Conservation (phyloP, 768 basidiomycete genomes). For the Collybiopsis luxurians region DNA sequence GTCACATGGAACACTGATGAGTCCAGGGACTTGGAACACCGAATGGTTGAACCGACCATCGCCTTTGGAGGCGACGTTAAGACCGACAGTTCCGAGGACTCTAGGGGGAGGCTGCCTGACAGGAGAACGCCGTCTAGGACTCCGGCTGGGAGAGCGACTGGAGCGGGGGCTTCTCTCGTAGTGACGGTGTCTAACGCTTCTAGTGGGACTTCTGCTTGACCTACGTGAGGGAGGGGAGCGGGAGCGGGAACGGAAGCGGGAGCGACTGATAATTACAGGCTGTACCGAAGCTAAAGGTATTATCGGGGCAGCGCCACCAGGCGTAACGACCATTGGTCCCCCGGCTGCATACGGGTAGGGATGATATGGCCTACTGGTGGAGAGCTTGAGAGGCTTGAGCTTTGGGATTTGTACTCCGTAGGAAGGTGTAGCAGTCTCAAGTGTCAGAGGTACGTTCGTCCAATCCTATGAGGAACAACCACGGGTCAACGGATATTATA, state of each 20-base stretch:
- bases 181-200: too few species aligned
- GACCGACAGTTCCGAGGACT: background rate
- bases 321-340: too few species aligned
- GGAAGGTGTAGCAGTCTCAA: conserved; percentile 42
- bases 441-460: conserved; percentile 37
- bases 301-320: too few species aligned
- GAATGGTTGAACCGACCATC: conserved; percentile 38
- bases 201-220: too few species aligned
- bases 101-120: background rate
- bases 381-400: conserved; percentile 35
- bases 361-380: too few species aligned
- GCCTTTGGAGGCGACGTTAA: conserved; percentile 31
- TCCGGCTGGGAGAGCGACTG: too few species aligned
- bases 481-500: too few species aligned
- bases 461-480: too few species aligned
- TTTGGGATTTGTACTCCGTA: conserved; percentile 35
- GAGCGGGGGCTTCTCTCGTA: too few species aligned
- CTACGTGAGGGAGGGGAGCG: too few species aligned
- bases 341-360: too few species aligned
- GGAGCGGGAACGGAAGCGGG: too few species aligned
- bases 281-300: background rate
- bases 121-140: background rate
- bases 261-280: background rate
- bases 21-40: conserved; percentile 30
- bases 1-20: conserved; percentile 40